A percentile compares a stretch with the other conserved stretches of the same genome.
Evolutionary conservation across 1,284 basidiomycete genomes (phyloP).

Genomic region (Trichosporon coremiiforme): DNA sequence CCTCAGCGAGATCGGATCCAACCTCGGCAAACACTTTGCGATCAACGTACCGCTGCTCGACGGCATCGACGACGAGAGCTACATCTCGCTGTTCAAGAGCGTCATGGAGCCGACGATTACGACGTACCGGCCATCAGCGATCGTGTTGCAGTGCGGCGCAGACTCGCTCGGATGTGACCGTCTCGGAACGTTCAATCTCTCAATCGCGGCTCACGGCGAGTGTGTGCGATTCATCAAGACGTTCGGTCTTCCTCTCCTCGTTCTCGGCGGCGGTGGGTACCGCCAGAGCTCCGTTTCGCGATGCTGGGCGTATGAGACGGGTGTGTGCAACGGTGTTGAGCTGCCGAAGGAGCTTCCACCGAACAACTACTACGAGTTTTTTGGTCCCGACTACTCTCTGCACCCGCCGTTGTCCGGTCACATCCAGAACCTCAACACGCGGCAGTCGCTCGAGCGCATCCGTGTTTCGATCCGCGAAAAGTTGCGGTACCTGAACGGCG

Average conservation of each 20-base stretch:
- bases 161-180: slow-evolving; percentile 94
- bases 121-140: slow-evolving; percentile 83
- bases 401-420: slow-evolving; percentile 88
- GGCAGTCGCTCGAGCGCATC: slow-evolving; percentile 79
- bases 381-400: slow-evolving; percentile 86
- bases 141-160: slow-evolving; percentile 96
- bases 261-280: slow-evolving; percentile 93
- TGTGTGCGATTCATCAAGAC: slow-evolving; percentile 95
- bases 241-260: slow-evolving; percentile 84
- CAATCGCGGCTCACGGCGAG: slow-evolving; percentile 96
- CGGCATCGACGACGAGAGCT: slow-evolving; percentile 96
- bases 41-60: slow-evolving; percentile 95
- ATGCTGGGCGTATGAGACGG: slow-evolving; percentile 99
- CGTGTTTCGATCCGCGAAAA: slow-evolving; percentile 84
- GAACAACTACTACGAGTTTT: slow-evolving; percentile 92
- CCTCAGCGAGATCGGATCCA: slow-evolving; percentile 80
- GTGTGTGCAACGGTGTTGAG: slow-evolving; percentile 80
- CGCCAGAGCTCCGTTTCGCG: slow-evolving; percentile 81
- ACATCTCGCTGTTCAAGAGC: slow-evolving; percentile 90
- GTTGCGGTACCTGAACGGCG: slow-evolving; percentile 88
- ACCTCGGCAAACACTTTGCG: slow-evolving; percentile 89
- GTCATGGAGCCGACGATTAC: slow-evolving; percentile 93
- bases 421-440: slow-evolving; percentile 90
- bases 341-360: slow-evolving; percentile 83
- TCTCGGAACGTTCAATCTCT: slow-evolving; percentile 95